Percentiles rank a stretch among this genome's conserved stretches.
These are phyloP conservation scores for Xerocomellus chrysenteron DNA, from an alignment of 768 basidiomycete species.

Conservation along the genomic window DNA sequence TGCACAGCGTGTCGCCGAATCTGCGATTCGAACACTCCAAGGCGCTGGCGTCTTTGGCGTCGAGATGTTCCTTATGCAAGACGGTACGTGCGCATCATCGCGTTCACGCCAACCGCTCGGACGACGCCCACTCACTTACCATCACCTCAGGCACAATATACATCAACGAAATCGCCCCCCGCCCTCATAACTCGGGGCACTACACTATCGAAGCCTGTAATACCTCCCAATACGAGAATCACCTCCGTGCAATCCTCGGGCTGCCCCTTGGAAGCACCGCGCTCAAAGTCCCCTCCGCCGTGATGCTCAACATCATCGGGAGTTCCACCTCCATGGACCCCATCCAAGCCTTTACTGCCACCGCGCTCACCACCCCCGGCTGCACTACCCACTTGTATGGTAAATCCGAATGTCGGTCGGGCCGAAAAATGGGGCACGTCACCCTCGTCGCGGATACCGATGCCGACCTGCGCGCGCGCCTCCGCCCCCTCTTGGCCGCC, in stretches of 20 bases:
- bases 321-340: slow-evolving; percentile 62
- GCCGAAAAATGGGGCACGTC: slow-evolving; percentile 97
- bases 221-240: slow-evolving; percentile 96
- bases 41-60: slow-evolving; percentile 91
- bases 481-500: slow-evolving; percentile 72
- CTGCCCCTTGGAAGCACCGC: slow-evolving; percentile 87
- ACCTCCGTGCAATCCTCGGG: slow-evolving; percentile 89
- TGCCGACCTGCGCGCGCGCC: slow-evolving; percentile 61
- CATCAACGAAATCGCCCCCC: slow-evolving; percentile 96
- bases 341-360: slow-evolving; percentile 52
- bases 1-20: slow-evolving; percentile 75
- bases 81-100: slow-evolving; percentile 53
- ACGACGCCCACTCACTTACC: not conserved
- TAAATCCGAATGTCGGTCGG: slow-evolving; percentile 85
- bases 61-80: slow-evolving; percentile 82
- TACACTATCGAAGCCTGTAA: slow-evolving; percentile 98
- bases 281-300: slow-evolving; percentile 82
- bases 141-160: slow-evolving; percentile 59
- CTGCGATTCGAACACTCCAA: slow-evolving; percentile 70
- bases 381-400: slow-evolving; percentile 89
- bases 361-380: slow-evolving; percentile 69
- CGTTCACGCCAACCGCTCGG: not conserved
- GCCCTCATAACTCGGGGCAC: slow-evolving; percentile 98
- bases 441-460: slow-evolving; percentile 85
- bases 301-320: slow-evolving; percentile 97